Conservation (phyloP, 2,329 filamentous ascomycete genomes). For the Microcyclospora pomicola region DNA sequence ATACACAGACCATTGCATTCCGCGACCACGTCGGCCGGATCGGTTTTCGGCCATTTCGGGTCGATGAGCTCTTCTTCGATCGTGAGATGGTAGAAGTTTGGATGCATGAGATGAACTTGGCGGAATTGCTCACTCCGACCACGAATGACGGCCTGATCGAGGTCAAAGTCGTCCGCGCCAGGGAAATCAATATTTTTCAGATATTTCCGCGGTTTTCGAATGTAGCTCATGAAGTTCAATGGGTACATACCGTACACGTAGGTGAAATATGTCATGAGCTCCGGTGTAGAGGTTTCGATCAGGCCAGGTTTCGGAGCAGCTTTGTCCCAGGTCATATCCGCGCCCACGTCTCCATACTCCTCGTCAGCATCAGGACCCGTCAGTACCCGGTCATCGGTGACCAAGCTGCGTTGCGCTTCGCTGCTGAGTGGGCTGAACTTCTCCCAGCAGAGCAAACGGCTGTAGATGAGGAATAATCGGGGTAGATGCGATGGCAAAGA, state of each 20-base stretch:
- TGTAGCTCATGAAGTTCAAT: slow-evolving; percentile 75
- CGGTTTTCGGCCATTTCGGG: slow-evolving; percentile 65
- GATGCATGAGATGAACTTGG: slow-evolving; percentile 59
- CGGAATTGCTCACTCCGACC: slow-evolving; percentile 63
- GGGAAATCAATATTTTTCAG: slow-evolving; percentile 58
- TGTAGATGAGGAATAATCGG: slow-evolving; percentile 69
- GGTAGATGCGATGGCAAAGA: slow-evolving; percentile 56
- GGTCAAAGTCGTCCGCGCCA: slow-evolving; percentile 58
- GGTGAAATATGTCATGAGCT: slow-evolving; percentile 63
- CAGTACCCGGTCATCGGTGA: slow-evolving; percentile 22
- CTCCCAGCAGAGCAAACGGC: slow-evolving; percentile 68
- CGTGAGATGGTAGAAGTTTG: slow-evolving; percentile 71
- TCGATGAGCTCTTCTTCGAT: slow-evolving; percentile 69
- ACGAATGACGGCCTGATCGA: slow-evolving; percentile 64
- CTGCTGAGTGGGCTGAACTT: slow-evolving; percentile 29
- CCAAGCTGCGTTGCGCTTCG: slow-evolving; percentile 20
- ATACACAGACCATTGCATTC: slow-evolving; percentile 61
- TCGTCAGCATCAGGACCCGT: slow-evolving; percentile 20
- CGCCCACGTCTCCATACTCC: slow-evolving; percentile 26
- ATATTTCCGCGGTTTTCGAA: slow-evolving; percentile 67
- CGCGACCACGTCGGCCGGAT: slow-evolving; percentile 65
- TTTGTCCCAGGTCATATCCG: slow-evolving; percentile 47
- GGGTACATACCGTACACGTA: slow-evolving; percentile 73
- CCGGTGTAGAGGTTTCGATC: slow-evolving; percentile 49
- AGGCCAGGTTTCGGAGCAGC: slow-evolving; percentile 47